Percentiles rank a stretch among this genome's conserved stretches.
Conservation (phyloP, 2,329 filamentous ascomycete species). For the Stagonosporopsis cucurbitacearum region DNA sequence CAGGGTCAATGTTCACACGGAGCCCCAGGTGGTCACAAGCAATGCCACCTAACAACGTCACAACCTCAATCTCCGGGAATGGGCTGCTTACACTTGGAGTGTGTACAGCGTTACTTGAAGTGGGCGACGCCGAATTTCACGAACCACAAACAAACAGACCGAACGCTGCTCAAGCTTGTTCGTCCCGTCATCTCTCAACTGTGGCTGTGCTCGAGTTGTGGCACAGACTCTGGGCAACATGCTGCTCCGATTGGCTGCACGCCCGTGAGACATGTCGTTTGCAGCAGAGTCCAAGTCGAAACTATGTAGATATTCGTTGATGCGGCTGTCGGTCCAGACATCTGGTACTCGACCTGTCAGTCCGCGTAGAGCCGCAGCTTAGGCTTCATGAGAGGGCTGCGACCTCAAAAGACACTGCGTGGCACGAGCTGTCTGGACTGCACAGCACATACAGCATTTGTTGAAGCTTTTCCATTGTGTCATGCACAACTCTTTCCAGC, state of each 20-base stretch:
- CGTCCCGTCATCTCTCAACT: neutral
- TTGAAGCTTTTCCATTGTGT: too few relatives aligned
- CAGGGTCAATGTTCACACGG: conserved; percentile 20
- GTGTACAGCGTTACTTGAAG: neutral
- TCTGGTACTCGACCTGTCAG: neutral
- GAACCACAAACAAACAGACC: neutral
- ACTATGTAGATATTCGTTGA: conserved; percentile 6
- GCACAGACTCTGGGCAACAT: conserved; percentile 16
- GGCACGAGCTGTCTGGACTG: neutral
- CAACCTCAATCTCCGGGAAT: conserved; percentile 6
- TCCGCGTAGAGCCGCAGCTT: neutral
- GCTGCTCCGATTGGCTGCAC: conserved; percentile 10
- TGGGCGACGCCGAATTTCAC: neutral
- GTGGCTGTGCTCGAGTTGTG: conserved; percentile 9
- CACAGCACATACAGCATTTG: too few relatives aligned
- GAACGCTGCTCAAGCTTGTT: neutral
- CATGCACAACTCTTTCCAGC: too few relatives aligned
- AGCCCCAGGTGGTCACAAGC: conserved; percentile 28
- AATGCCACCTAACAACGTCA: conserved; percentile 41
- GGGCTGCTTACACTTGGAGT: conserved; percentile 1
- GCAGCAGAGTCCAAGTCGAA: conserved; percentile 19
- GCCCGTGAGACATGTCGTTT: conserved; percentile 13
- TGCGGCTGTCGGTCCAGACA: neutral
- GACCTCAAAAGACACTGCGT: neutral
- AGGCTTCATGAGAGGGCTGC: neutral